Evolutionary conservation across 345 rosid species (phyloP), one percentile per base, ranked within the genome.

Genomic region (Firmiana major): DNA sequence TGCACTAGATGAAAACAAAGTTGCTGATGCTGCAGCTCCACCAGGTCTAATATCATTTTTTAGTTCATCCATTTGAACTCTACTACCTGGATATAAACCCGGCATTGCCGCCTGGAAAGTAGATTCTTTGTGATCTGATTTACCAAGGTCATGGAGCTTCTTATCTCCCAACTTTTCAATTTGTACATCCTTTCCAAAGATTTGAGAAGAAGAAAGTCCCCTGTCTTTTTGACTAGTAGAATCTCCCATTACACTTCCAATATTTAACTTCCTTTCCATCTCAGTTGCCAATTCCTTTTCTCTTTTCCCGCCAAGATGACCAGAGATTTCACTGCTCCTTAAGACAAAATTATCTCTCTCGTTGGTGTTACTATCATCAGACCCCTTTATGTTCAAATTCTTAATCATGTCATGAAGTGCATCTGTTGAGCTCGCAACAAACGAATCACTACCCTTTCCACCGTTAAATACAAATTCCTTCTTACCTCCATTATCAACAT

Each of bases 201-300:
- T 71, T 71, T 38, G 45, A 19, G 81, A 81, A 53, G 90, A 75
- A 38, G 84, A 49, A 77, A 77, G 79, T 60, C 71, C 67, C 55
- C 12, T 11, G 49, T 79, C 81, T 0, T 71, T 46, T 74, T 64
- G 85, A 72, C 70, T 68, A 79, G 85, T 68, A 79, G 84, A 82
- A 77, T 75, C 83, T 54, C 65, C 77, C 12, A 28, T 62, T 71
- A 70, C 66, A 80, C 75, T 79, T 79, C 71, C 88, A 73, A 86
- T 83, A 19, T 84, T 87, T 79, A 91, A 78, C 81, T 96, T 93
- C 78, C 81, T 73, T 74, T 81, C 85, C 89, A 92, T 79, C 76
- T 88, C 94, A 76, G 83, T 82, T 38, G 83, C 85, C 46, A 90
- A 76, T 34, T 78, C 67, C 74, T 68, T 82, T 59, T 88, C 89